Conservation (phyloP, 1,139 yeast species). For the Taiozyma sp. region DNA sequence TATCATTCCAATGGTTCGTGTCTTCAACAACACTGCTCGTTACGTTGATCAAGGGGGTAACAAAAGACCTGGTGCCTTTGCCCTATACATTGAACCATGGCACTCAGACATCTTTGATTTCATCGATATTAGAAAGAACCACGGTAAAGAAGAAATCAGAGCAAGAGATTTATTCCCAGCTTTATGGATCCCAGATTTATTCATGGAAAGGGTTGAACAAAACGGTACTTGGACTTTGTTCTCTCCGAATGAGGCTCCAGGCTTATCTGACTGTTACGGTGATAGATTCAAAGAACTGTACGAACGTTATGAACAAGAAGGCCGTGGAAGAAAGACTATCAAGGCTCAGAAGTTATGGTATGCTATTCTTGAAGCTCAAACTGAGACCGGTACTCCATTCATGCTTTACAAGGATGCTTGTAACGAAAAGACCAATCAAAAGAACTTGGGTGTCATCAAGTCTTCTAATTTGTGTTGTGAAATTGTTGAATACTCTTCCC, state of each 20-base stretch:
- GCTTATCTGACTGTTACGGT: slow-evolving; percentile 75
- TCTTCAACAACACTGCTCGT: slow-evolving; percentile 86
- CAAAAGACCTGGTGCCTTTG: slow-evolving; percentile 93
- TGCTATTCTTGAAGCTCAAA: slow-evolving; percentile 81
- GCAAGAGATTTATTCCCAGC: slow-evolving; percentile 90
- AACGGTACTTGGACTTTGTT: slow-evolving; percentile 81
- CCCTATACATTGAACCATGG: slow-evolving; percentile 89
- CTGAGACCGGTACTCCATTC: slow-evolving; percentile 92
- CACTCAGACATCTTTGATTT: slow-evolving; percentile 84
- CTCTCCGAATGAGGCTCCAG: slow-evolving; percentile 88
- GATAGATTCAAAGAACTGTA: slow-evolving; percentile 73
- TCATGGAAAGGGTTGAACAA: slow-evolving; percentile 82
- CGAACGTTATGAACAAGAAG: slow-evolving; percentile 66
- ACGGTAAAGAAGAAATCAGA: slow-evolving; percentile 87
- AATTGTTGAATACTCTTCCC: slow-evolving; percentile 82
- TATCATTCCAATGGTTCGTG: slow-evolving; percentile 85
- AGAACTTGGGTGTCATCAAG: slow-evolving; percentile 83
- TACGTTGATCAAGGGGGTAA: slow-evolving; percentile 95
- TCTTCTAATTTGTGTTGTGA: slow-evolving; percentile 89
- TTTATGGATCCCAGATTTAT: slow-evolving; percentile 87
- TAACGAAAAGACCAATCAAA: slow-evolving; percentile 77
- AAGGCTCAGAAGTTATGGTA: slow-evolving; percentile 90
- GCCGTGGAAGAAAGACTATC: slow-evolving; percentile 65
- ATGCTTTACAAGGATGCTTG: slow-evolving; percentile 89
- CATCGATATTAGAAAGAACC: slow-evolving; percentile 80